These are phyloP conservation scores for Salix udensis DNA, from an alignment of 345 rosid species.

Conservation along the genomic window DNA sequence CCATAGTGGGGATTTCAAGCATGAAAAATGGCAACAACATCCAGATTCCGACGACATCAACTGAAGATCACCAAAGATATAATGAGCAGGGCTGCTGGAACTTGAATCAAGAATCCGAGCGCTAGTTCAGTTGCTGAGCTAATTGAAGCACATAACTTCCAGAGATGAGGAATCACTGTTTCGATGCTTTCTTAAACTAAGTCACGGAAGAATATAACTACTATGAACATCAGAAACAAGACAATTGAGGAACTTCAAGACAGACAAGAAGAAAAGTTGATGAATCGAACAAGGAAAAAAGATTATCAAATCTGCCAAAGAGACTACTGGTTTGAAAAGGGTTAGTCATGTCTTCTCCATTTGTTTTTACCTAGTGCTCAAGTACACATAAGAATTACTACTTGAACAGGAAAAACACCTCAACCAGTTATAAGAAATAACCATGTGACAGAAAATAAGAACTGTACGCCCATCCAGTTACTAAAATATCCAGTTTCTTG, in stretches of 20 bases:
- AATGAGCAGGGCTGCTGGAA: not conserved
- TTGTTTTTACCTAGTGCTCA: slow-evolving; percentile 20
- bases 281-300: not conserved
- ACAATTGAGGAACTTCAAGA: not conserved
- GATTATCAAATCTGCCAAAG: not conserved
- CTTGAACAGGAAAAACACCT: not conserved
- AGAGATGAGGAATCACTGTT: not conserved
- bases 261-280: not conserved
- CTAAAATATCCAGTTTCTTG: slow-evolving; percentile 38
- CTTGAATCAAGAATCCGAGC: no score
- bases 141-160: not conserved
- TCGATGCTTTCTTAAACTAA: not conserved
- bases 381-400: slow-evolving; percentile 23
- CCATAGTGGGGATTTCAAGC: not conserved
- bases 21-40: not conserved
- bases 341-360: not conserved
- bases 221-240: not conserved
- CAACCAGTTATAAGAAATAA: slow-evolving; percentile 11
- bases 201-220: not conserved
- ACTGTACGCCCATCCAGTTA: slow-evolving; percentile 36
- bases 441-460: slow-evolving; percentile 21
- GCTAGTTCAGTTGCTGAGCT: not conserved
- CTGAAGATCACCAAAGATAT: not conserved
- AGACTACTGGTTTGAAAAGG: not conserved
- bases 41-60: not conserved